Conservation (phyloP, 1,284 basidiomycete species). For the Fereydounia khargensis region DNA sequence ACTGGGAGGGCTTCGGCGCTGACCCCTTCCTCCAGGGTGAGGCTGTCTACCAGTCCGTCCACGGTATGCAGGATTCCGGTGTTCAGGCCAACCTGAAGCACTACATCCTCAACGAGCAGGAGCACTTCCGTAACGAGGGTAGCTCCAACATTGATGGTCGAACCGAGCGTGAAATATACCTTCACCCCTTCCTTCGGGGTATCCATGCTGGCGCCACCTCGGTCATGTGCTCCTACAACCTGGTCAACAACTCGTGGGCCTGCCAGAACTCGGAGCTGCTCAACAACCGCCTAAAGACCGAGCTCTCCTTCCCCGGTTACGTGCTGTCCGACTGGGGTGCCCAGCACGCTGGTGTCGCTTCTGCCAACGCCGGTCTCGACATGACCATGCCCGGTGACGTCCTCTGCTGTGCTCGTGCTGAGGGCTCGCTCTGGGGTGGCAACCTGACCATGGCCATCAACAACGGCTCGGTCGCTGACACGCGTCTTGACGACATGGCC, state of each 20-base stretch:
- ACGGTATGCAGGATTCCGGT: conserved; percentile 45
- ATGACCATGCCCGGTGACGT: conserved; percentile 60
- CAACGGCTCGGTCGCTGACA: conserved; percentile 68
- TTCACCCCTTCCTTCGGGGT: conserved; percentile 51
- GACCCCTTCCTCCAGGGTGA: conserved; percentile 50
- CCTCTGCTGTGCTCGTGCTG: conserved; percentile 16
- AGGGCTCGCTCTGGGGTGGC: conserved; percentile 38
- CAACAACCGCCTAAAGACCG: conserved; percentile 71
- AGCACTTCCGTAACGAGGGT: conserved; percentile 47
- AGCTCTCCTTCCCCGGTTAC: conserved; percentile 75
- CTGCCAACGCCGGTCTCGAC: conserved; percentile 69
- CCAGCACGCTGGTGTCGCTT: conserved; percentile 47
- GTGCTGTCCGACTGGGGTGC: conserved; percentile 56
- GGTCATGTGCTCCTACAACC: conserved; percentile 61
- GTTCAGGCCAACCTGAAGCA: conserved; percentile 58
- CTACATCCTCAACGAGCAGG: conserved; percentile 54
- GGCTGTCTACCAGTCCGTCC: conserved; percentile 38
- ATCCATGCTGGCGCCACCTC: conserved; percentile 59
- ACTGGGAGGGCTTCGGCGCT: conserved; percentile 68
- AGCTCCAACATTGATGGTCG: conserved; percentile 67
- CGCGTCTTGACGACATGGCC: conserved; percentile 62
- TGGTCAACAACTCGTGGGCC: conserved; percentile 62
- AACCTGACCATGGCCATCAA: conserved; percentile 67
- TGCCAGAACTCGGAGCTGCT: conserved; percentile 70
- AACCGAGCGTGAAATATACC: conserved; percentile 64